Base-by-base conservation (phyloP, 1,284 basidiomycete genomes). In the Tilletia horrida region DNA sequence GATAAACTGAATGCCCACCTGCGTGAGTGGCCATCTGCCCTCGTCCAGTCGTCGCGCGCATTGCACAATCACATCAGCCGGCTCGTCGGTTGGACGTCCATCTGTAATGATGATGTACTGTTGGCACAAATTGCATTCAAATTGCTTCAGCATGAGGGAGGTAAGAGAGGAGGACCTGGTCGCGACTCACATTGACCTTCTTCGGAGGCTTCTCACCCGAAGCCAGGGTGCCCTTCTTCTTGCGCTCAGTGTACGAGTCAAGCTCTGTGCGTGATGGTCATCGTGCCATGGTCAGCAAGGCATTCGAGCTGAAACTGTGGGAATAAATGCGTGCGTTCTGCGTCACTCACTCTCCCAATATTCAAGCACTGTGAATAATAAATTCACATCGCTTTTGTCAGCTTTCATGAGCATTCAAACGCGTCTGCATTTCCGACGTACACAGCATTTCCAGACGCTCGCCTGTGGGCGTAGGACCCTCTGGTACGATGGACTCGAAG, bases 1-100 rank as follows among this genome's bases (percentile, higher is more conserved):
- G 13, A 84, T 82, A n/a, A 89, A 88, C 68, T 88, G 87, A 40
- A 89, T 85, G 35, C 86, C 85, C 29, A 87, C 82, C 74, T 84
- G 69, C 77, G 79, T 44, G 67, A 88, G 79, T 0, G 87, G 86
- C 69, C 84, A 86, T 61, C 85, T 81, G 0, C 83, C 82, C 11
- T 71, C 72, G 69, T 88, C 86, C 0, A 88, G 81, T 29, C 86
- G 82, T 59, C 82, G 82, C 9, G 87, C 86, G 18, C 84, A 80
- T 18, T 83, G 80, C 11, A 85, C 83, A 31, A 88, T 87, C 3
- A 85, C 85, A 64, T 81, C 80, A 62, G 84, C 81, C 0, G 85
- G 85, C 73, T 87, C 86, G 73, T 87, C 86, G 23, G 84, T 71
- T 0, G 73, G 64, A 18, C 67, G 64, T 8, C 76, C 76, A 44